A percentile compares a stretch with the other conserved stretches of the same genome.
Conservation (phyloP, 208 protist genomes). For the Trypanosoma melophagium region DNA sequence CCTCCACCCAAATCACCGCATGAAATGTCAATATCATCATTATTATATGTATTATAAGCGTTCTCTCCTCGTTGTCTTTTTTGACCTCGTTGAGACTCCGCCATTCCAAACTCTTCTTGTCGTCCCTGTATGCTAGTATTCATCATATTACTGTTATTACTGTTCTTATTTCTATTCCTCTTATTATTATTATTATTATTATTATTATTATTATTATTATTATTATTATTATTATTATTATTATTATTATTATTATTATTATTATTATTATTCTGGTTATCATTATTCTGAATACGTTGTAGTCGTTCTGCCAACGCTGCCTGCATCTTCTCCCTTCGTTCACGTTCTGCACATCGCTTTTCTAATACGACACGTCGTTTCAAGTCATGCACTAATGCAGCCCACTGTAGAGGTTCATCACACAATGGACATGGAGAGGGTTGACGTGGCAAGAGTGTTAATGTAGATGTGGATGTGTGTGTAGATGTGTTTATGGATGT, state of each 20-base stretch:
- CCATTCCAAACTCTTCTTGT: not conserved
- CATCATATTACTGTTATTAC: not conserved
- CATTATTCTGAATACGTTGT: constrained; percentile 22
- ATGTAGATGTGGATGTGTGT: not conserved
- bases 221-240: not conserved
- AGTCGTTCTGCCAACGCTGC: constrained; percentile 39
- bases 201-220: constrained; percentile 17
- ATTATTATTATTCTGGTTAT: not conserved
- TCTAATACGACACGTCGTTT: constrained; percentile 59
- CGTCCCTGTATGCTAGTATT: not conserved
- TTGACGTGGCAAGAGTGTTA: constrained; percentile 19
- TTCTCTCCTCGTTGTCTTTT: not conserved
- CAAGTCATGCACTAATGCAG: constrained; percentile 51
- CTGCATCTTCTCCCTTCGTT: constrained; percentile 51
- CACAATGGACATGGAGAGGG: constrained; percentile 73
- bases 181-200: not conserved
- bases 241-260: not conserved
- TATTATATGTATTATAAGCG: not conserved
- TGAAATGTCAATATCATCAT: not conserved
- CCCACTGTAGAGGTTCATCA: constrained; percentile 62
- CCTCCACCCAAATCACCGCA: not conserved
- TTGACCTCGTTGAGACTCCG: not conserved
- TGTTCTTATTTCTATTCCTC: not conserved
- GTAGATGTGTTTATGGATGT: not conserved
- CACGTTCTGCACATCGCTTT: constrained; percentile 33